A percentile compares a stretch with the other conserved stretches of the same genome.
These are phyloP conservation scores for Candolleomyces eurysporus DNA, from an alignment of 768 basidiomycete genomes.

Conservation along the genomic window DNA sequence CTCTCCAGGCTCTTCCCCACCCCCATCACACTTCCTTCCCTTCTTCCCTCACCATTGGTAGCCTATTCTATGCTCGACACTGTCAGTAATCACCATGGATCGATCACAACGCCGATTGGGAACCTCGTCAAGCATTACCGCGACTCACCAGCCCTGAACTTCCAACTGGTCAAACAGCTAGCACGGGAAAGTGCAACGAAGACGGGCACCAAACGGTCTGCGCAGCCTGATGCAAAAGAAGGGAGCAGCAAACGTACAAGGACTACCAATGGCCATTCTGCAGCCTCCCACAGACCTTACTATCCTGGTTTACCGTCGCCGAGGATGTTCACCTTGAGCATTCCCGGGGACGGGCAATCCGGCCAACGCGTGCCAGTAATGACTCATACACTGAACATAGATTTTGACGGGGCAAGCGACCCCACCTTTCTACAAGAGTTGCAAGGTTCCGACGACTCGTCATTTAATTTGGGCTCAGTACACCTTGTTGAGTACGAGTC, in stretches of 20 bases:
- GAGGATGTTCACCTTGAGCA: not conserved
- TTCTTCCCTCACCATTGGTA: too few relatives aligned
- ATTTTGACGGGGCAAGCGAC: slow-evolving; percentile 36
- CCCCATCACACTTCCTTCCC: too few relatives aligned
- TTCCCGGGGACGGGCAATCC: not conserved
- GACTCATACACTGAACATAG: slow-evolving; percentile 38
- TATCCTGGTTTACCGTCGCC: not conserved
- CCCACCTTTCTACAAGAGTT: slow-evolving; percentile 23
- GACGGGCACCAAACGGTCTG: slow-evolving; percentile 3
- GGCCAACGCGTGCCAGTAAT: slow-evolving; percentile 20
- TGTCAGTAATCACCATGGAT: not conserved
- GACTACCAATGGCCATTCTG: not conserved
- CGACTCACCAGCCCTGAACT: not conserved
- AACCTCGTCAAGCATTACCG: not conserved
- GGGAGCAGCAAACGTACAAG: not conserved
- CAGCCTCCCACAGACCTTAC: not conserved
- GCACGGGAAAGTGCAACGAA: not conserved
- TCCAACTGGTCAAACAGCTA: not conserved
- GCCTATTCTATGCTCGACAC: not conserved
- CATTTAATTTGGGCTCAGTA: slow-evolving; percentile 28
- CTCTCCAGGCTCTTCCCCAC: too few relatives aligned
- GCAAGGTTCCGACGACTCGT: slow-evolving; percentile 16
- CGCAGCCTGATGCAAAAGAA: not conserved
- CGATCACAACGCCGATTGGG: not conserved
- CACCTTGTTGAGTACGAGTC: slow-evolving; percentile 26